Base-by-base conservation (phyloP, 1,284 basidiomycete genomes). In the Ustilago vetiveriae region DNA sequence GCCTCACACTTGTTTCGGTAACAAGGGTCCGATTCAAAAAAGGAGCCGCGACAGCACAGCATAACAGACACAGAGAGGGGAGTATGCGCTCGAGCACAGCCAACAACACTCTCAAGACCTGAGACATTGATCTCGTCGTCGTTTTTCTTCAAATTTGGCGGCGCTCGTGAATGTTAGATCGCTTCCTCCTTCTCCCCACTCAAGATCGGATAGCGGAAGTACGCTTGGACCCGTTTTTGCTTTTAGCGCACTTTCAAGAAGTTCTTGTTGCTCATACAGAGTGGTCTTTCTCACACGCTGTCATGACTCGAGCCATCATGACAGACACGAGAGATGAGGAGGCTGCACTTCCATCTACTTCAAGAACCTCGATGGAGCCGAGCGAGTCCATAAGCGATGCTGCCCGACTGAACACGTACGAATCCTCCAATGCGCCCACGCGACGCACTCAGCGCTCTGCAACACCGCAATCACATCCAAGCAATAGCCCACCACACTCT, bases 211-310 rank as follows among this genome's bases (percentile, higher is more conserved):
- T 51, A 3, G 41, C 55, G 55, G 55, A 37, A 27, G 4, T 13
- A 32, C 55, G 55, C 55, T 46, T 29, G 42, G 55, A 29, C 55
- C 55, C 32, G 10, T 14, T 43, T 16, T 24, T n/a, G 23, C 6
- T n/a, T n/a, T n/a, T n/a, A 16, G 30, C 30, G 42, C 42, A 33
- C 3, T n/a, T 50, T 42, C n/a, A n/a, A n/a, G n/a, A n/a, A n/a
- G 9, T 17, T n/a, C 23, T 35, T 29, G 36, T 27, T 40, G 30
- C 39, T 47, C 30, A 17, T 17, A n/a, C 21, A 23, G 36, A 21
- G 36, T 8, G 19, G 13, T 40, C 5, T 16, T 40, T 23, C 22
- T 40, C 9, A 1, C 33, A n/a, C 33, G 6, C 33, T 35, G 10
- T 9, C 11, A n/a, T 6, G n/a, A n/a, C n/a, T n/a, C n/a, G n/a